Conservation (phyloP, 768 basidiomycete species). For the Termitomyces sp. region DNA sequence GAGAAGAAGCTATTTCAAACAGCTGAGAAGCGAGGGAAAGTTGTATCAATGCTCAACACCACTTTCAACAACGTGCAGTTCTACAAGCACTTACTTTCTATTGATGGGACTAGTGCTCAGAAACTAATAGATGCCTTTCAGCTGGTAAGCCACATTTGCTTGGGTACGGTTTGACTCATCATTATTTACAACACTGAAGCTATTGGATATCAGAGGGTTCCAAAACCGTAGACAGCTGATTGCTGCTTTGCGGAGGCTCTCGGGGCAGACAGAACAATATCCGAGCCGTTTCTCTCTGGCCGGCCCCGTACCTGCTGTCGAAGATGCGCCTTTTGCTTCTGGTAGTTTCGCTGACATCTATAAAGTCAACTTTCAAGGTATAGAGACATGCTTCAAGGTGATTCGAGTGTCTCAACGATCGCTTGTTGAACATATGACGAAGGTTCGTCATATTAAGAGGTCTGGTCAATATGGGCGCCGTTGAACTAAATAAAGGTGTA, state of each 20-base stretch:
- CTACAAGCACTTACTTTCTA: background rate
- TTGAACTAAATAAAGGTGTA: slow-evolving; percentile 3
- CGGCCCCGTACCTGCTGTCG: background rate
- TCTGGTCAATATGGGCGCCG: too few species aligned
- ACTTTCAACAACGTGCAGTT: background rate
- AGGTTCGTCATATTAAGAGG: background rate
- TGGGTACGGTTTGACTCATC: too few species aligned
- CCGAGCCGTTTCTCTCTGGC: background rate
- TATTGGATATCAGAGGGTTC: background rate
- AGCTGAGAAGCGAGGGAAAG: background rate
- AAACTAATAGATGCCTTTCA: background rate
- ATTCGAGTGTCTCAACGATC: background rate
- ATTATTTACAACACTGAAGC: background rate
- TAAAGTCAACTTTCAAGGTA: background rate
- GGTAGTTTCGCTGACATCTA: slow-evolving; percentile 4
- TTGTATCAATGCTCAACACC: background rate
- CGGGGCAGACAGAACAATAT: background rate
- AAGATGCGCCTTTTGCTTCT: background rate
- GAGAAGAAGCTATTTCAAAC: background rate
- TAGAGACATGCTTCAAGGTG: slow-evolving; percentile 1
- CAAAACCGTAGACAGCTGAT: background rate
- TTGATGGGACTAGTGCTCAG: background rate
- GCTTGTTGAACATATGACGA: background rate
- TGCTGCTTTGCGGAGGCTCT: slow-evolving; percentile 3
- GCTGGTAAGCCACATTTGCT: background rate